These are phyloP conservation scores for Tillandsia leiboldiana DNA, from an alignment of 176 grass and related monocot species.

Conservation along the genomic window DNA sequence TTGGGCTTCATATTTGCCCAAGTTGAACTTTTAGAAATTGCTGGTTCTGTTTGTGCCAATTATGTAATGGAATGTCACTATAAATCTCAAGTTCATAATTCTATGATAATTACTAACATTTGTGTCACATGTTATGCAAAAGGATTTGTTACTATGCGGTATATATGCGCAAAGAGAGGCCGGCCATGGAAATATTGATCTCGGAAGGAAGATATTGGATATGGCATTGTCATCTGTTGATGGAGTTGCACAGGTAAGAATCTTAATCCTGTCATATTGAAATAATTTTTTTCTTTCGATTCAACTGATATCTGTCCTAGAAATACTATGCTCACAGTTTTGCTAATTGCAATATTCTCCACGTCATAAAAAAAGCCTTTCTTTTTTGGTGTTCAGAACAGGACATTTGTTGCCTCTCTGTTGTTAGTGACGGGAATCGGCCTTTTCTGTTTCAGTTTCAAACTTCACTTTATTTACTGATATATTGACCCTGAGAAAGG, in stretches of 20 bases:
- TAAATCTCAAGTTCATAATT: not conserved
- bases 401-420: no score
- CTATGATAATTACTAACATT: not conserved
- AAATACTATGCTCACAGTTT: not conserved
- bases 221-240: constrained; percentile 73
- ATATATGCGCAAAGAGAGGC: constrained; percentile 85
- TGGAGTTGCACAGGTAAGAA: constrained; percentile 59
- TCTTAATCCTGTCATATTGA: constrained; percentile 11
- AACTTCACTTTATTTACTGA: no score
- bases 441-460: no score
- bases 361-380: no score
- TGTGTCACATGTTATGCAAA: constrained; percentile 7
- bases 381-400: no score
- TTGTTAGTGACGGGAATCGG: no score
- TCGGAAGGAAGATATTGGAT: constrained; percentile 97
- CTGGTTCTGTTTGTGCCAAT: no score
- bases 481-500: no score
- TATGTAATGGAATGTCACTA: no score
- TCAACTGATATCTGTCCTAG: not conserved
- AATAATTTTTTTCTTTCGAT: not conserved
- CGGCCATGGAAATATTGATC: constrained; percentile 61
- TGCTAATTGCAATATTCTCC: no score
- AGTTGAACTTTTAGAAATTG: no score
- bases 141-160: constrained; percentile 91
- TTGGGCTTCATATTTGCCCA: no score